Evolutionary conservation across 495 filamentous ascomycete species (phyloP).

Genomic region (Penicillium odoratum): DNA sequence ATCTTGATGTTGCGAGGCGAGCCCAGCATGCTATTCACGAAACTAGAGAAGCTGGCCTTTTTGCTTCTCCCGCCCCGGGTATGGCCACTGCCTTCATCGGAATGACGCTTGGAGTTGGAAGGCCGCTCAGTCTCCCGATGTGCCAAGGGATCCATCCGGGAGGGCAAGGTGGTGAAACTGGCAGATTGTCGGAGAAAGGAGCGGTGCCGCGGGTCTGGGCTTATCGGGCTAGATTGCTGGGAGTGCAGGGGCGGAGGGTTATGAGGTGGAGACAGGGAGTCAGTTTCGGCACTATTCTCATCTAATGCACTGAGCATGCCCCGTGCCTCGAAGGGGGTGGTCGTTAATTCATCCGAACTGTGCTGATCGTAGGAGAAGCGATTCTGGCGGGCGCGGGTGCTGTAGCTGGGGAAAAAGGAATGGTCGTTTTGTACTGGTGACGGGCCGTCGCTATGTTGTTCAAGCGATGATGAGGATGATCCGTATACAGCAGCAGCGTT

Average conservation of each 20-base stretch:
- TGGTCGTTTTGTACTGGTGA: slow-evolving; percentile 48
- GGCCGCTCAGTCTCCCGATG: slow-evolving; percentile 40
- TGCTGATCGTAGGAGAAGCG: slow-evolving; percentile 56
- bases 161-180: slow-evolving; percentile 68
- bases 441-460: slow-evolving; percentile 47
- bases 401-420: slow-evolving; percentile 32
- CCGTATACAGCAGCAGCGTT: slow-evolving; percentile 49
- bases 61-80: slow-evolving; percentile 65
- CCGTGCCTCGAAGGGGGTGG: slow-evolving; percentile 66
- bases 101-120: slow-evolving; percentile 72
- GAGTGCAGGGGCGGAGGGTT: slow-evolving; percentile 54
- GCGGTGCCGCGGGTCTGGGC: slow-evolving; percentile 57
- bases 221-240: slow-evolving; percentile 60
- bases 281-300: slow-evolving; percentile 59
- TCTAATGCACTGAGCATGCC: slow-evolving; percentile 65
- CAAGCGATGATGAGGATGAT: slow-evolving; percentile 53
- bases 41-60: slow-evolving; percentile 92
- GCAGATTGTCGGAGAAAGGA: slow-evolving; percentile 69
- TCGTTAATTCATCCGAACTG: slow-evolving; percentile 65
- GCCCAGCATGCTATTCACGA: slow-evolving; percentile 89
- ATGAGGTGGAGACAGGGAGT: slow-evolving; percentile 29
- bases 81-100: slow-evolving; percentile 71
- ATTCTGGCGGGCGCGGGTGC: slow-evolving; percentile 34
- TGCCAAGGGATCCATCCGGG: slow-evolving; percentile 56
- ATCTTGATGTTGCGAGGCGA: slow-evolving; percentile 84